Evolutionary conservation across 2,329 filamentous ascomycete genomes (phyloP), one percentile per base, ranked within the genome.

Genomic region (Huntiella abstrusa): DNA sequence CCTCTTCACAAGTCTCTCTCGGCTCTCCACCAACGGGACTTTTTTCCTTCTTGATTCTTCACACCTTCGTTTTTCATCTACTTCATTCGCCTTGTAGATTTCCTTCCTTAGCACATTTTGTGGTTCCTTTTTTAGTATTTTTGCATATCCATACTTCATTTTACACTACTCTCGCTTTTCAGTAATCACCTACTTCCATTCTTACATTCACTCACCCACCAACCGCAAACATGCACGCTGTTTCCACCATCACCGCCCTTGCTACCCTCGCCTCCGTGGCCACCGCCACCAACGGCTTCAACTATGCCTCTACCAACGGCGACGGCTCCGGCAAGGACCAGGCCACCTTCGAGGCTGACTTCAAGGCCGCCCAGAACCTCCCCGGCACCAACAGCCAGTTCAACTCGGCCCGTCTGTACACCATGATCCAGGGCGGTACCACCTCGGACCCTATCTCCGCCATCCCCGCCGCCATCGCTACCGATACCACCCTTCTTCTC

Each of bases 401-500:
- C 66, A 80, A 65, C 54, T 77, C 72, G 50, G 80, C 77, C 38
- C 75, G 81, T 50, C 67, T 85, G n/a, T 86, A 80, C 63, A 84
- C 80, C 53, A 83, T 75, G 70, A 68, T 81, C 42, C 67, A 70
- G 63, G 54, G 44, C 41, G 15, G 33, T 52, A 78, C 79, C 4
- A 61, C 70, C 52, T 77, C 70, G 62, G 68, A 69, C 28, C 69
- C 75, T 54, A 85, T 81, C 56, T 66, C 71, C 36, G 83, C 80
- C 53, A 84, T 94, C 52, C 80, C 80, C 37, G 86, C 86, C 38
- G 86, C 85, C 55, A 85, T 93, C 61, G 72, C 70, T 54, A 83
- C 83, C 56, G 72, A 84, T 55, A 92, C 83, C 2, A 70, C 71
- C 38, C 71, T 95, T 19, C 71, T 95, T 8, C 74, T 94, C 10